A percentile compares a stretch with the other conserved stretches of the same genome.
These are phyloP conservation scores for Neurospora sp. DNA, from an alignment of 495 filamentous ascomycete genomes.

Conservation along the genomic window DNA sequence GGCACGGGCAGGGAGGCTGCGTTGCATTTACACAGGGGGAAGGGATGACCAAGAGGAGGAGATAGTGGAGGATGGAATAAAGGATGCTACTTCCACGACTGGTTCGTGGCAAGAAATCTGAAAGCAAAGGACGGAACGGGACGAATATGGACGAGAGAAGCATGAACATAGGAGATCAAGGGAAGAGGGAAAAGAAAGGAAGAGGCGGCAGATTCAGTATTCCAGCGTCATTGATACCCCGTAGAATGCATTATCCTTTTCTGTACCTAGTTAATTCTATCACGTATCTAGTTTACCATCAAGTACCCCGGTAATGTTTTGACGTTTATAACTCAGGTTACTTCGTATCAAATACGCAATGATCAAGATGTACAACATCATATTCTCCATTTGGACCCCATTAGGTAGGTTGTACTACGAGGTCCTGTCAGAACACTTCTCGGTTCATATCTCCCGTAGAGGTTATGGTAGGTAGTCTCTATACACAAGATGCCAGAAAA, in stretches of 20 bases:
- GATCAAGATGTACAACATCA: background rate
- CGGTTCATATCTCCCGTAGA: background rate
- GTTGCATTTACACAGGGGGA: background rate
- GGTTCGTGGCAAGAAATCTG: background rate
- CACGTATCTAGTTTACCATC: background rate
- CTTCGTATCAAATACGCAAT: background rate
- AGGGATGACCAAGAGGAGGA: background rate
- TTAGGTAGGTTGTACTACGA: background rate
- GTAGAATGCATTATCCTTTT: background rate
- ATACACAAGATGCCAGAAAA: background rate
- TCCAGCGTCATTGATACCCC: background rate
- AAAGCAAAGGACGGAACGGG: background rate
- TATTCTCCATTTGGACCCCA: background rate
- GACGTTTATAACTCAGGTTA: background rate
- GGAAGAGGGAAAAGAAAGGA: background rate
- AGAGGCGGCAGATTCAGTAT: background rate
- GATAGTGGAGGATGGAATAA: background rate
- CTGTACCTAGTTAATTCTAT: background rate
- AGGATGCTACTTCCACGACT: background rate
- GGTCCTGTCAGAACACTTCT: background rate
- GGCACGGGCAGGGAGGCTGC: background rate
- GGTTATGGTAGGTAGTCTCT: background rate
- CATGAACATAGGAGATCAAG: background rate
- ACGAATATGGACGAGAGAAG: background rate
- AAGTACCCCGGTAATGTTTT: background rate